phyloP scores from a whole-genome alignment of 257 asterid species.

The Ophiorrhiza pumila region DNA sequence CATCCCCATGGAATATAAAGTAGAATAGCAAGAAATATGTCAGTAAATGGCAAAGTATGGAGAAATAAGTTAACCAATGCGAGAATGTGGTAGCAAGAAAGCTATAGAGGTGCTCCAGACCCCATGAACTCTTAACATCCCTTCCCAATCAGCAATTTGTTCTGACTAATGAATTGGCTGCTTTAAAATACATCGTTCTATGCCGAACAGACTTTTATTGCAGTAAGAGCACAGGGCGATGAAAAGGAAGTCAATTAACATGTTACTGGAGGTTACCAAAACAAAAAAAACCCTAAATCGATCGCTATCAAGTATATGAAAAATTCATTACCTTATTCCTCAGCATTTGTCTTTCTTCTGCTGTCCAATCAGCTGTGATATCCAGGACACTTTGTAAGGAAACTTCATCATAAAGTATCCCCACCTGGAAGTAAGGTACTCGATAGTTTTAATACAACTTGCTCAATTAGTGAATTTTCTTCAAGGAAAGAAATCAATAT shows the following conservation, averaged over 20 bases:
- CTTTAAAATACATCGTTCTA: neutral
- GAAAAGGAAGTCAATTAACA: neutral
- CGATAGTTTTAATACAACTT: neutral
- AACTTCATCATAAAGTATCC: constrained; percentile 76
- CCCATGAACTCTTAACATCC: neutral
- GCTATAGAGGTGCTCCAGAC: neutral
- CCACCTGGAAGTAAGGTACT: constrained; percentile 57
- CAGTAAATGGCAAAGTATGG: neutral
- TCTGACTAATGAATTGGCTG: neutral
- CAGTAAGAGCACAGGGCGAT: neutral
- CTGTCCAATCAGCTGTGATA: constrained; percentile 89
- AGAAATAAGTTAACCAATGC: neutral
- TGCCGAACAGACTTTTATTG: neutral
- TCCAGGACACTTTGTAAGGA: constrained; percentile 81
- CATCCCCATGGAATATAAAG: neutral
- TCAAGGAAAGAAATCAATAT: neutral
- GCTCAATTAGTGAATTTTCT: neutral
- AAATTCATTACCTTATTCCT: constrained; percentile 65
- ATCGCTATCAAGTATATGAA: neutral
- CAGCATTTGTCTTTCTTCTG: constrained; percentile 75
- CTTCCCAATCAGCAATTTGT: neutral
- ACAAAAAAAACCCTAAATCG: neutral
- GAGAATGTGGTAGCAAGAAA: neutral
- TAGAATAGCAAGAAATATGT: neutral
- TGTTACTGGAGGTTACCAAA: neutral